phyloP scores from a whole-genome alignment of 2,329 filamentous ascomycete species.

The Hymenoscyphus repandus region DNA sequence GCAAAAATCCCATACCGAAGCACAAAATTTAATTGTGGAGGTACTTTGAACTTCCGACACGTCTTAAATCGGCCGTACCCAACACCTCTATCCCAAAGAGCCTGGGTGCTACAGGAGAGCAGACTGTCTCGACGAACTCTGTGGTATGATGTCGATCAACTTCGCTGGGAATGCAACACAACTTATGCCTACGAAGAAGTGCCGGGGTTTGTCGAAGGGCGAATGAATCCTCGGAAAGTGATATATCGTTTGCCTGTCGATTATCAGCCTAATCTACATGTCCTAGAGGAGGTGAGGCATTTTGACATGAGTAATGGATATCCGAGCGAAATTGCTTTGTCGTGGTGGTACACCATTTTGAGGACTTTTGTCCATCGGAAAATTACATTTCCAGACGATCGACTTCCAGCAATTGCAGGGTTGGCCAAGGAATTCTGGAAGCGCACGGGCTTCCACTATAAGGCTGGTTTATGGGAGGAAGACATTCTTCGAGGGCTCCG shows the following conservation, averaged over 20 bases:
- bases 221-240: neutral
- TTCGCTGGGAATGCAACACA: neutral
- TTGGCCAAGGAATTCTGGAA: neutral
- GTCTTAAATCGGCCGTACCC: neutral
- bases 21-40: neutral
- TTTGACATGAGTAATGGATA: neutral
- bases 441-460: neutral
- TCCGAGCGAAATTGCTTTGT: neutral
- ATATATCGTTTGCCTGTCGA: neutral
- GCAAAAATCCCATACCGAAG: neutral
- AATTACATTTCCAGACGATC: neutral
- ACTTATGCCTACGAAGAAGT: neutral
- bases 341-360: constrained; percentile 1
- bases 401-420: neutral
- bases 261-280: neutral
- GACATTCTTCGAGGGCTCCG: neutral
- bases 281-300: neutral
- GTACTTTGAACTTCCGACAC: neutral
- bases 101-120: neutral
- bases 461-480: neutral
- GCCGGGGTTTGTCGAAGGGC: neutral
- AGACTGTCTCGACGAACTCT: neutral
- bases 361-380: neutral
- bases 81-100: neutral
- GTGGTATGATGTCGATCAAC: neutral